phyloP scores from a whole-genome alignment of 2,329 filamentous ascomycete species.

The Bipolaris sorokiniana region DNA sequence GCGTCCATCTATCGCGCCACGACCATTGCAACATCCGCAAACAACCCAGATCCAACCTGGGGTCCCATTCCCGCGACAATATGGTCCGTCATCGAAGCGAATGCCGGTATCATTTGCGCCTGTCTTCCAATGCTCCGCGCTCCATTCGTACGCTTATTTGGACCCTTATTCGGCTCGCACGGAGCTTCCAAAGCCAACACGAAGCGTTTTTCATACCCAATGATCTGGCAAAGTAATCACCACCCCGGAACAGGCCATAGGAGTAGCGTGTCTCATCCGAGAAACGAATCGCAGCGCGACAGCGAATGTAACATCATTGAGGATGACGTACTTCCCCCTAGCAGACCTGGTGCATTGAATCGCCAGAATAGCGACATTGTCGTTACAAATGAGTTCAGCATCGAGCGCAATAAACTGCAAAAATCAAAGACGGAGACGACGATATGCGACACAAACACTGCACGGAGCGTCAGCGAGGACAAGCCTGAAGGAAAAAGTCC shows the following conservation, averaged over 20 bases:
- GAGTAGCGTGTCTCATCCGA: conserved; percentile 10
- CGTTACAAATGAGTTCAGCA: conserved; percentile 31
- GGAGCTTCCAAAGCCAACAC: conserved; percentile 9
- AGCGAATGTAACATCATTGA: conserved; percentile 25
- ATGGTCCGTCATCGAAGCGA: conserved; percentile 35
- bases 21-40: conserved; percentile 31
- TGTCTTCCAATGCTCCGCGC: conserved; percentile 33
- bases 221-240: conserved; percentile 20
- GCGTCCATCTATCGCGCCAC: conserved; percentile 35
- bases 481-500: conserved; percentile 20
- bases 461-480: conserved; percentile 19
- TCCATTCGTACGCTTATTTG: conserved; percentile 30
- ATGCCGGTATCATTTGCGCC: conserved; percentile 33
- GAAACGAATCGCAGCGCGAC: conserved; percentile 20
- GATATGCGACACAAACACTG: conserved; percentile 11
- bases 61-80: conserved; percentile 32
- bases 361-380: conserved; percentile 24
- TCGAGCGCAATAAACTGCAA: conserved; percentile 17
- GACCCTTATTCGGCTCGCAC: conserved; percentile 24
- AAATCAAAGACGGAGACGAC: conserved; percentile 14
- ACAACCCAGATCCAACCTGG: conserved; percentile 30
- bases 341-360: conserved; percentile 4
- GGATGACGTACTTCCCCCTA: neutral
- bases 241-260: conserved; percentile 12
- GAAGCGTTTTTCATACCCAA: conserved; percentile 19